A percentile compares a stretch with the other conserved stretches of the same genome.
Conservation (phyloP, 2,329 filamentous ascomycete species). For the Fusarium equiseti region DNA sequence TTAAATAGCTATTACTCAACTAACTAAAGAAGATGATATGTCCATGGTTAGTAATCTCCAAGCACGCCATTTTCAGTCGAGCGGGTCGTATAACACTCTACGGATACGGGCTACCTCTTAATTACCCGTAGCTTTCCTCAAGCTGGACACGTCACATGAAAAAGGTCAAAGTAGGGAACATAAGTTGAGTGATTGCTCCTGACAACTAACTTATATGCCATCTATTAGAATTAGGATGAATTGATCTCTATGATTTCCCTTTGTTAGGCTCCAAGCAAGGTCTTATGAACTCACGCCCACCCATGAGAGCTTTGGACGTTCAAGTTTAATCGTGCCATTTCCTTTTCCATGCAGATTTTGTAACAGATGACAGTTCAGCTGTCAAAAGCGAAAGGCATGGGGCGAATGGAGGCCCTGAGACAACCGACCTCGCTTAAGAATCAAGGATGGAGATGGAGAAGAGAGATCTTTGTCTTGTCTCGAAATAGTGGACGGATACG, state of each 20-base stretch:
- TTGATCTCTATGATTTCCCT: not conserved
- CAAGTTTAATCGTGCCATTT: not conserved
- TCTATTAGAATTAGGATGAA: not conserved
- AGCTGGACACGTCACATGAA: not conserved
- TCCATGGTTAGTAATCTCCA: not conserved
- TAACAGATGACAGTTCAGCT: constrained; percentile 2
- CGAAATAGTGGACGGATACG: constrained; percentile 8
- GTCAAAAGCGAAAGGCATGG: constrained; percentile 14
- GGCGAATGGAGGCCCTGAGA: constrained; percentile 27
- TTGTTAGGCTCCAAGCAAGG: not conserved
- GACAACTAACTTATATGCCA: not conserved
- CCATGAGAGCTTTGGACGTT: not conserved
- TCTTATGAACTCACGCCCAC: not conserved
- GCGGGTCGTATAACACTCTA: not conserved
- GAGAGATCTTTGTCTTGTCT: constrained; percentile 13
- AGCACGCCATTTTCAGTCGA: constrained; percentile 7
- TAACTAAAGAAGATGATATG: not conserved
- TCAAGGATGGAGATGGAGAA: constrained; percentile 7
- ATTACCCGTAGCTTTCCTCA: not conserved
- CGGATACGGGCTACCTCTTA: not conserved
- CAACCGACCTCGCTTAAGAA: constrained; percentile 32
- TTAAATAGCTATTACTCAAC: not conserved
- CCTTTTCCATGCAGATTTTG: not conserved
- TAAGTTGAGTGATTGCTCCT: not conserved
- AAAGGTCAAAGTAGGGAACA: not conserved